phyloP scores from a whole-genome alignment of 2,329 filamentous ascomycete species.

The Pleomassaria siparia region DNA sequence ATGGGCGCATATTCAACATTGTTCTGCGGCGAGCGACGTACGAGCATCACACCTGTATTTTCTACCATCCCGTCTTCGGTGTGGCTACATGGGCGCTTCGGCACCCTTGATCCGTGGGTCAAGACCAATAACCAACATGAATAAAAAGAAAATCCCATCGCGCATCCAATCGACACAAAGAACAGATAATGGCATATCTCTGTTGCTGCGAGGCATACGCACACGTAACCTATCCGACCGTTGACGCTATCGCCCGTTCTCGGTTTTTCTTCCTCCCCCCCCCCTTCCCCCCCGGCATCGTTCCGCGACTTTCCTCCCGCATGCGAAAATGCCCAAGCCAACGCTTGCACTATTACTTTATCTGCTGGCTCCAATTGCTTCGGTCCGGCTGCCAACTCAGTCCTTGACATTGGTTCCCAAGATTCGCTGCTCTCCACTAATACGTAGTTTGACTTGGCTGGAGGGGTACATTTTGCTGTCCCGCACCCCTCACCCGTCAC shows the following conservation, averaged over 20 bases:
- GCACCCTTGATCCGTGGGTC: neutral
- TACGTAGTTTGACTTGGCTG: slow-evolving; percentile 6
- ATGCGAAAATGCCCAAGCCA: slow-evolving; percentile 6
- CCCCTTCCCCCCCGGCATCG: slow-evolving; percentile 19
- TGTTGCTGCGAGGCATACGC: neutral
- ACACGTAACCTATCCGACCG: slow-evolving; percentile 8
- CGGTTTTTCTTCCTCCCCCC: too few relatives aligned
- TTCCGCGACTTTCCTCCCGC: slow-evolving; percentile 5
- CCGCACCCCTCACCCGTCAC: slow-evolving; percentile 10
- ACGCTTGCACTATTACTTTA: slow-evolving; percentile 6
- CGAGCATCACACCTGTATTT: neutral
- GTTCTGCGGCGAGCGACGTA: neutral
- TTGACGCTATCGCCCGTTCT: slow-evolving; percentile 21
- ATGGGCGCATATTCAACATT: too few relatives aligned
- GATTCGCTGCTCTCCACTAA: slow-evolving; percentile 12
- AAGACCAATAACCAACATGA: neutral
- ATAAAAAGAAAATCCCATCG: too few relatives aligned
- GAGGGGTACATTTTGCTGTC: slow-evolving; percentile 1
- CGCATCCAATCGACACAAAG: too few relatives aligned
- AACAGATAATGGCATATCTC: too few relatives aligned
- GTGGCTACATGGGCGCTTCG: neutral
- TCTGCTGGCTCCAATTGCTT: slow-evolving; percentile 16
- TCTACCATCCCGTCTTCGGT: neutral
- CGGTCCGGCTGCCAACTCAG: slow-evolving; percentile 7
- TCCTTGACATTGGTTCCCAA: slow-evolving; percentile 27